Percentiles rank a stretch among this genome's conserved stretches.
Evolutionary conservation across 1,284 basidiomycete genomes (phyloP).

Genomic region (Cryptococcus sp.): DNA sequence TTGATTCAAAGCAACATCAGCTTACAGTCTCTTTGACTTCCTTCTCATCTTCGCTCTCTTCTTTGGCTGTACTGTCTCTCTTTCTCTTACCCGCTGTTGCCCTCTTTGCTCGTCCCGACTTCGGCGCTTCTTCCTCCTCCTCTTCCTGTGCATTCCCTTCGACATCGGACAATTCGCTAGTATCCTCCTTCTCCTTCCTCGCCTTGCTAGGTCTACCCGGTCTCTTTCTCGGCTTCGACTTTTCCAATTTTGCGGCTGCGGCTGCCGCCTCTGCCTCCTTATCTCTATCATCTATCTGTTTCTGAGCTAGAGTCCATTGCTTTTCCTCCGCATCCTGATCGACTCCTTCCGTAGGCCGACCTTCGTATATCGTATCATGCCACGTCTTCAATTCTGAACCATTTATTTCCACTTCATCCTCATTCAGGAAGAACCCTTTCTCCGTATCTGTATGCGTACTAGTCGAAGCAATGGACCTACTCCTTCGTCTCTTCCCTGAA

Average conservation of each 20-base stretch:
- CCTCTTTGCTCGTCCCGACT: neutral
- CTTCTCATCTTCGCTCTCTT: constrained; percentile 3
- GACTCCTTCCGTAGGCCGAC: constrained; percentile 28
- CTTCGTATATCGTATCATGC: neutral
- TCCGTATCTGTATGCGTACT: neutral
- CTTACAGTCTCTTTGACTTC: neutral
- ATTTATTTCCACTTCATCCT: neutral
- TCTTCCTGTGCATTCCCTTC: neutral
- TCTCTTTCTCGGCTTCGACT: neutral
- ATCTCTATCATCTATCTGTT: constrained; percentile 1
- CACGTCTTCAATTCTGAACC: neutral
- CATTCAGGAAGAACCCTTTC: neutral
- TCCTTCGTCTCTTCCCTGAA: neutral
- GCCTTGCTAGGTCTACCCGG: neutral
- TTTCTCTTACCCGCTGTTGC: neutral
- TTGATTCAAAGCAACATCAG: neutral
- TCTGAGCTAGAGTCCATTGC: constrained; percentile 3
- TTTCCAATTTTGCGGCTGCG: neutral
- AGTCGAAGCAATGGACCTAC: neutral
- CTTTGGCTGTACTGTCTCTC: neutral
- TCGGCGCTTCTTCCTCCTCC: constrained; percentile 3
- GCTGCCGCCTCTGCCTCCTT: constrained; percentile 1
- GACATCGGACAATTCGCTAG: neutral
- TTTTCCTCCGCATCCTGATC: constrained; percentile 11
- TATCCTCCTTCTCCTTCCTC: neutral